Percentiles rank a stretch among this genome's conserved stretches.
phyloP scores from a whole-genome alignment of 129 eudicot genomes.

The Sambucus nigra region DNA sequence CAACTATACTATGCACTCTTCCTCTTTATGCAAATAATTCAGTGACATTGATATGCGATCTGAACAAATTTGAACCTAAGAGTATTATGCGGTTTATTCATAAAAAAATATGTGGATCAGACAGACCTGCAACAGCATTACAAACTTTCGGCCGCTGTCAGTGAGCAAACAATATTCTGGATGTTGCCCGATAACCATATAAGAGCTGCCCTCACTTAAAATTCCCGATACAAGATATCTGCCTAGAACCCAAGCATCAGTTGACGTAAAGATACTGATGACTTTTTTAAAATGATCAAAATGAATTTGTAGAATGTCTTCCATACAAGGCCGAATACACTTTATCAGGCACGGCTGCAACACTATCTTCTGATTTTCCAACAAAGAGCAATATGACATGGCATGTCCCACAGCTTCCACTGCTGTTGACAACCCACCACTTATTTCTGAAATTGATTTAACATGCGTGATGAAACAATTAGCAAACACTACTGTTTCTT shows the following conservation, averaged over 20 bases:
- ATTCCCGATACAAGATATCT: conserved; percentile 54
- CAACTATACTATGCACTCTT: neutral
- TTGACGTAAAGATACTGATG: conserved; percentile 42
- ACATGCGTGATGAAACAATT: conserved; percentile 31
- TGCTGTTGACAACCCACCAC: conserved; percentile 34
- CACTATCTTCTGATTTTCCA: conserved; percentile 43
- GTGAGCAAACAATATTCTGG: conserved; percentile 58
- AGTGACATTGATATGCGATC: neutral
- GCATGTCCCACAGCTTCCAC: conserved; percentile 46
- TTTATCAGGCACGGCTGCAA: conserved; percentile 40
- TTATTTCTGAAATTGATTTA: conserved; percentile 35
- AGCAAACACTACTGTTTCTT: conserved; percentile 53
- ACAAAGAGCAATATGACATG: conserved; percentile 50
- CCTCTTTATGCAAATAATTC: neutral
- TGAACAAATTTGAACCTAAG: no score
- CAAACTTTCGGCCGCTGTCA: conserved; percentile 66
- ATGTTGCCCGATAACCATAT: conserved; percentile 21
- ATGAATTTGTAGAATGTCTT: conserved; percentile 32
- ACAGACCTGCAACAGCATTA: conserved; percentile 58
- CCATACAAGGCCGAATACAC: conserved; percentile 43
- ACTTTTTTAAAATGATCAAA: conserved; percentile 52
- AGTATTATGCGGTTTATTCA: neutral
- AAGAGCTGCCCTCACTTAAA: conserved; percentile 25
- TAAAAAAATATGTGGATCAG: neutral
- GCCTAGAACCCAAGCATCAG: conserved; percentile 56